A percentile compares a stretch with the other conserved stretches of the same genome.
phyloP scores from a whole-genome alignment of 192 early-diverging fungal species.

The Pilaira anomala region DNA sequence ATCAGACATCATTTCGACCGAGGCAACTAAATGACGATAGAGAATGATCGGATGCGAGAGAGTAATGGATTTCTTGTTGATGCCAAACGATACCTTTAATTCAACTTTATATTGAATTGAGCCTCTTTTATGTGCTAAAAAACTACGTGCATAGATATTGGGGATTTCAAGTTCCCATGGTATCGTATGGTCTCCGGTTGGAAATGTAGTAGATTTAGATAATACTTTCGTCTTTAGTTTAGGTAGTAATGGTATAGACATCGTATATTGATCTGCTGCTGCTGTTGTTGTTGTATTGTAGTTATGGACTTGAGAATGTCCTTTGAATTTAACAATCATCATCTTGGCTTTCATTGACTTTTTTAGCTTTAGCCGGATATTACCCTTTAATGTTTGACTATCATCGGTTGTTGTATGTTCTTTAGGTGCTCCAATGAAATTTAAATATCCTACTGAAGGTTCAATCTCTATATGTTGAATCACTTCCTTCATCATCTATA shows the following conservation, averaged over 20 bases:
- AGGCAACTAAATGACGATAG: constrained; percentile 18
- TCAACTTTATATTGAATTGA: constrained; percentile 19
- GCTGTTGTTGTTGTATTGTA: neutral
- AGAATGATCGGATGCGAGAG: constrained; percentile 23
- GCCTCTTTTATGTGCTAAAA: constrained; percentile 22
- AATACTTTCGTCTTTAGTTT: constrained; percentile 19
- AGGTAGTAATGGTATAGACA: constrained; percentile 14
- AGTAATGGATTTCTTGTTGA: constrained; percentile 22
- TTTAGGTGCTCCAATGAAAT: no score
- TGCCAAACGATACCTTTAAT: constrained; percentile 8
- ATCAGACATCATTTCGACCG: constrained; percentile 2
- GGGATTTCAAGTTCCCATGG: constrained; percentile 34
- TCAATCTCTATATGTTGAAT: no score
- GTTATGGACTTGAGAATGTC: neutral
- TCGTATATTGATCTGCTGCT: neutral
- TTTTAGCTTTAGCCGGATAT: constrained; percentile 12
- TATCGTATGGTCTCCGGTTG: constrained; percentile 19
- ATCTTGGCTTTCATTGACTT: constrained; percentile 22
- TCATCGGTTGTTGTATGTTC: no score
- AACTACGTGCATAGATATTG: constrained; percentile 23
- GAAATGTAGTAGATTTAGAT: constrained; percentile 11
- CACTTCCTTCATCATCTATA: no score
- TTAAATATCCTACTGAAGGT: no score
- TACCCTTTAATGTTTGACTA: constrained; percentile 20
- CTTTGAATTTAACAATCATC: constrained; percentile 35